Evolutionary conservation across 768 basidiomycete species (phyloP), one percentile per base, ranked within the genome.

Genomic region (Baorangia bicolor): DNA sequence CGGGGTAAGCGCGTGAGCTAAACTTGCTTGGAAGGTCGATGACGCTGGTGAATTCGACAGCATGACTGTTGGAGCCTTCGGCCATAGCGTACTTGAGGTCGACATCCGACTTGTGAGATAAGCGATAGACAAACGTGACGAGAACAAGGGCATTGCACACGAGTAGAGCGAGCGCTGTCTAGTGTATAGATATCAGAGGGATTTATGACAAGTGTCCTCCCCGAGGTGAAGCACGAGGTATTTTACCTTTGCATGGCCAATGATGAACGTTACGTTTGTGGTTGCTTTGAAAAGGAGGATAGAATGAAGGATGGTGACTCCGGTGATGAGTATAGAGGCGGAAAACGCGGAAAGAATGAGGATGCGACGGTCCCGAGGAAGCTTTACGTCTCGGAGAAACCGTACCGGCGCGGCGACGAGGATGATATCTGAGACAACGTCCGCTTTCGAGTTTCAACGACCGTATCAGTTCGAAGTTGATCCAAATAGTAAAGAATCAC

Each of bases 211-310:
- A 18, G 16, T 13, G 37, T 34, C 34, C n/a, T 11, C 7, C 18
- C 10, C 8, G 20, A 21, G 23, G 18, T 8, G 27, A 41, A 42
- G 28, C 2, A 30, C 3, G 2, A 13, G 31, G n/a, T 10, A 0
- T 21, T 23, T 41, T 53, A 64, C 67, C 67, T 71, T 70, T 14
- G 55, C 18, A 33, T 69, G 67, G 16, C 56, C 69, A 21, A 71
- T 56, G 31, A 59, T 30, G 7, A 64, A 0, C 16, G 69, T 56
- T 5, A 9, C 2, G 21, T 28, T 55, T 1, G 51, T 34, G 3
- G 51, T 9, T 8, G 23, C 35, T 18, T 56, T 16, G 3, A 71
- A 53, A 18, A 69, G 59, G 46, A 71, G 58, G 27, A 41, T 9
- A 1, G 67, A 69, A 37, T 66, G 64, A 23, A 59, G 40, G 38